phyloP scores from a whole-genome alignment of 345 rosid species.

The Turritis glabra region DNA sequence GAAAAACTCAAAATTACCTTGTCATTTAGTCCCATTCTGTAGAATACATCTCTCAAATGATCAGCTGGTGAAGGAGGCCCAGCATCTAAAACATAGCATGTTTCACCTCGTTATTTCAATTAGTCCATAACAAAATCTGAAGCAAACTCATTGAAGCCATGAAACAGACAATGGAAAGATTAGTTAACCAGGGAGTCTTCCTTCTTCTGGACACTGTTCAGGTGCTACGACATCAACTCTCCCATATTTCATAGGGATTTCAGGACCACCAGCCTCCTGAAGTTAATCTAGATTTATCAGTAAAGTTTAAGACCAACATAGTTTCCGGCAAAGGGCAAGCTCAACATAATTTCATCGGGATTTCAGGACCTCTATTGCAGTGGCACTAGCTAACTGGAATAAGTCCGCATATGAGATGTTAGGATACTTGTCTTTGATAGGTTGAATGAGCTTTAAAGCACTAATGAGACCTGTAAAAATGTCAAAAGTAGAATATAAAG shows the following conservation, averaged over 20 bases:
- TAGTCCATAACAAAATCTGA: not conserved
- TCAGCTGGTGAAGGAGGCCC: constrained; percentile 87
- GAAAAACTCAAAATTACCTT: constrained; percentile 46
- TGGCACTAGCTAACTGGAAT: constrained; percentile 93
- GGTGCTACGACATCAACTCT: constrained; percentile 78
- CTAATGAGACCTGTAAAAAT: constrained; percentile 71
- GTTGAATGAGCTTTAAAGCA: constrained; percentile 75
- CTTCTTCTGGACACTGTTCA: constrained; percentile 92
- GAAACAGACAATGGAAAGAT: constrained; percentile 36
- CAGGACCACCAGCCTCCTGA: constrained; percentile 97
- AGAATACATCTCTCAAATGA: constrained; percentile 81
- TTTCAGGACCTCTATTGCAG: constrained; percentile 96
- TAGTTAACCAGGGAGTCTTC: constrained; percentile 92
- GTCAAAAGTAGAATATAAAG: constrained; percentile 16
- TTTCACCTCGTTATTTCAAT: not conserved
- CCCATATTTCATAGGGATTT: constrained; percentile 91
- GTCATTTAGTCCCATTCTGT: constrained; percentile 93
- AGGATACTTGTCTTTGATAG: constrained; percentile 84
- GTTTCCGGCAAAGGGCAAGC: not conserved
- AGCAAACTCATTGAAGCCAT: constrained; percentile 2
- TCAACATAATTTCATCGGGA: no score
- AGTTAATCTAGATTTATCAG: constrained; percentile 23
- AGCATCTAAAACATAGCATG: constrained; percentile 58
- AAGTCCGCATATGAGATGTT: constrained; percentile 84
- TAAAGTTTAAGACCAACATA: constrained; percentile 11